Evolutionary conservation across 352 stramenopile genomes (phyloP), one percentile per base, ranked within the genome.

Genomic region (Phytophthora niederhauseri): DNA sequence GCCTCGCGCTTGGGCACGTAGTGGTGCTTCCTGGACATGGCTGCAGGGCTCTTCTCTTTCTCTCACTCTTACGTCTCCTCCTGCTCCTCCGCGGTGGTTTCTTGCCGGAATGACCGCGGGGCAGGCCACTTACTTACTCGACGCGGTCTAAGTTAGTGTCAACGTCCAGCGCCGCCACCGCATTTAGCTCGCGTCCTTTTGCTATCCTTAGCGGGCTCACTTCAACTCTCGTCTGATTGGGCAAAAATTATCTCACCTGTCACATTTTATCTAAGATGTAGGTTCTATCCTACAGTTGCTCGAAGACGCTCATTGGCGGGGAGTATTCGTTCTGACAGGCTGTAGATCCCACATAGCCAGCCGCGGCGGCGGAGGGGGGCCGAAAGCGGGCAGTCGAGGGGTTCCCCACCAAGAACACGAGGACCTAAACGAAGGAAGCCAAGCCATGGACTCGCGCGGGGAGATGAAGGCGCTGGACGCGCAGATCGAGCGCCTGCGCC

Each of bases 391-490:
- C 46, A 57, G 20, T 56, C 28, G 51, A 62, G 52, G 61, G 45
- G 56, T 66, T 66, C 55, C 61, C 65, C 34, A 73, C 38, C 38
- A 48, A 48, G 34, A 14, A 41, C 34, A 41, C 34, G 34, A 41
- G 4, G 34, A 41, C 11, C 14, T 15, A 41, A 31, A 31, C 28
- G 28, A 31, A 31, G 28, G 28, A 31, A 31, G 43, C 20, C 20
- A 20, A 46, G 8, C 24, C 20, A 74, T 72, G 66, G 66, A 75
- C 73, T 85, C 85, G 64, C 84, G 85, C 68, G 85, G 85, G 45
- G 87, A 95, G 73, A 93, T 95, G 81, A 93, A 93, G 79, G 75
- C 84, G 77, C 77, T 96, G 61, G 89, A 96, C 77, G 83, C 85
- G 74, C 89, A 96, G 80, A 92, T 96, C 64, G 84, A 89, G 19